Evolutionary conservation across 768 basidiomycete genomes (phyloP), one percentile per base, ranked within the genome.

Genomic region (Tephrocybe sp.): DNA sequence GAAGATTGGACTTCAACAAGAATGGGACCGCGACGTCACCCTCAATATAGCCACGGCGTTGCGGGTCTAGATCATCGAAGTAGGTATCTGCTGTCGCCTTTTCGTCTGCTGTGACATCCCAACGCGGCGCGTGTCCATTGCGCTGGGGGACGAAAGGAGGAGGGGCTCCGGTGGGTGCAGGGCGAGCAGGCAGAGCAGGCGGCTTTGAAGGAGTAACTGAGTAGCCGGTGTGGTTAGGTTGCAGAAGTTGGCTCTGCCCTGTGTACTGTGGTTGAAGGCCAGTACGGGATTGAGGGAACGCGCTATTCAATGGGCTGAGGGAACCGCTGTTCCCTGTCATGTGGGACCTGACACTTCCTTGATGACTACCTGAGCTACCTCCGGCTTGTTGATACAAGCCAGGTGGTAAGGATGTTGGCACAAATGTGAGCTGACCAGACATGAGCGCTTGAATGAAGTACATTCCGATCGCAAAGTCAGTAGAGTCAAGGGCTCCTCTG

Each of bases 381-480:
- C 75, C 71, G 11, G 91, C 93, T 67, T 88, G 84, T 54, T 95
- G 92, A 61, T 94, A 94, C 16, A 95, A 63, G 40, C 84, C 87
- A 3, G 88, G 86, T 18, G 95, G 93, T 15, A 98, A 77, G 2
- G 76, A 69, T 5, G 78, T 66, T 29, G 94, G 94, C 42, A 94
- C 76, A 52, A 76, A 77, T 44, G 83, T 72, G 47, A 91, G 70
- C 53, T 86, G 79, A 47, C 80, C 80, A 45, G 86, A 82, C 94
- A 97, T 97, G 31, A 80, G 72, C n/a, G 82, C 86, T 68, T 97
- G 94, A 56, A 98, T 94, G 63, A 97, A 81, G 67, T 91, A 92
- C 94, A 97, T 94, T 33, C 87, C 97, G 61, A 99, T 83, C 52
- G 88, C 86, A 63, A 99, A 99, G 68, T 99, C 97, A 38, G 86